phyloP scores from a whole-genome alignment of 768 basidiomycete genomes.

The Strobilomyces confusus region DNA sequence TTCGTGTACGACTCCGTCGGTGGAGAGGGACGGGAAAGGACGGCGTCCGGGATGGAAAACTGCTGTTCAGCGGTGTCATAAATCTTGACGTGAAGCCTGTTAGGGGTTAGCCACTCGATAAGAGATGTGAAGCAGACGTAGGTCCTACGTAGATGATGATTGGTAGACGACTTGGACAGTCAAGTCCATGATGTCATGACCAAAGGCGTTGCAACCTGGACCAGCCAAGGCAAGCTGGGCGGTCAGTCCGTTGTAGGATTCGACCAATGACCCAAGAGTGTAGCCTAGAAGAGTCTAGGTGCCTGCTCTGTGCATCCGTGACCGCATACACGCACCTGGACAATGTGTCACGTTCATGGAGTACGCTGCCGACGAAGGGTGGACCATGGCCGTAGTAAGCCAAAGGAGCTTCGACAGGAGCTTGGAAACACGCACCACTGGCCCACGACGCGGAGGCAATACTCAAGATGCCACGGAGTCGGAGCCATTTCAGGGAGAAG shows the following conservation, averaged over 20 bases:
- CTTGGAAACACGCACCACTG: neutral
- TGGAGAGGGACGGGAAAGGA: slow-evolving; percentile 40
- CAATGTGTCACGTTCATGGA: slow-evolving; percentile 28
- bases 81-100: slow-evolving; percentile 63
- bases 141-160: slow-evolving; percentile 40
- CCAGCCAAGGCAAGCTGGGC: slow-evolving; percentile 54
- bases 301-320: neutral
- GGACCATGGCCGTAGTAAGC: neutral
- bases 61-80: slow-evolving; percentile 56
- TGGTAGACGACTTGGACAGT: slow-evolving; percentile 64
- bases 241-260: slow-evolving; percentile 45
- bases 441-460: neutral
- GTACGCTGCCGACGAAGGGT: neutral
- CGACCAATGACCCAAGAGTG: slow-evolving; percentile 37
- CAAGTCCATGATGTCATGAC: slow-evolving; percentile 50
- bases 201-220: slow-evolving; percentile 58
- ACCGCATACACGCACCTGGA: slow-evolving; percentile 18
- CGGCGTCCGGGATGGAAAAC: slow-evolving; percentile 57
- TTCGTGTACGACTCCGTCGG: slow-evolving; percentile 32
- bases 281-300: slow-evolving; percentile 44
- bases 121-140: neutral
- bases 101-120: neutral
- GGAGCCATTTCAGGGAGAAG: neutral
- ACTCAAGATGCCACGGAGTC: neutral
- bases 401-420: neutral